A percentile compares a stretch with the other conserved stretches of the same genome.
These are phyloP conservation scores for Phytophthora cryptogea DNA, from an alignment of 352 stramenopile genomes.

Conservation along the genomic window DNA sequence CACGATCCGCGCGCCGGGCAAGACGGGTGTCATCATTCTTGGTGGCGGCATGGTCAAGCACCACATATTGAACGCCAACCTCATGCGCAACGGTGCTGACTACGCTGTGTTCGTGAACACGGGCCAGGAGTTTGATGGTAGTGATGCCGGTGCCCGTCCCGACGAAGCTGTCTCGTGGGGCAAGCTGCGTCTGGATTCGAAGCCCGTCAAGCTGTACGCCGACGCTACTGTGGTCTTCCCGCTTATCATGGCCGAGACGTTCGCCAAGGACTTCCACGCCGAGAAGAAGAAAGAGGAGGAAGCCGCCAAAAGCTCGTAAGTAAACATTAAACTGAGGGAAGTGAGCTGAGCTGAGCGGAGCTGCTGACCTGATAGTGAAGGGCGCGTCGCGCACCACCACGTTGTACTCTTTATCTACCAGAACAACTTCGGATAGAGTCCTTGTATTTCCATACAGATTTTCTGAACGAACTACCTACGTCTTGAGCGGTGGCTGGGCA, in stretches of 20 bases:
- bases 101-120: conserved; percentile 99
- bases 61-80: conserved; percentile 99
- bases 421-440: conserved; percentile 33
- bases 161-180: conserved; percentile 99
- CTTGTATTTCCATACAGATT: conserved; percentile 22
- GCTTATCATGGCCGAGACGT: conserved; percentile 99
- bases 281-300: conserved; percentile 43
- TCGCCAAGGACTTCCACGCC: conserved; percentile 95
- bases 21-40: conserved; percentile 98
- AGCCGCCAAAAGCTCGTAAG: conserved; percentile 27
- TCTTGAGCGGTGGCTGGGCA: conserved; percentile 19
- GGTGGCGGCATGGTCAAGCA: conserved; percentile 99
- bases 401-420: conserved; percentile 43
- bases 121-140: conserved; percentile 98
- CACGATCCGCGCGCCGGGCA: conserved; percentile 92
- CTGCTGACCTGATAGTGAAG: conserved; percentile 35
- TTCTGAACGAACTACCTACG: conserved; percentile 12
- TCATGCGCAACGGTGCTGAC: conserved; percentile 99
- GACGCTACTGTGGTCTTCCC: conserved; percentile 99
- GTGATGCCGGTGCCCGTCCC: conserved; percentile 96
- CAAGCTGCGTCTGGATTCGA: conserved; percentile 95
- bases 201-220: conserved; percentile 97
- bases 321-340: conserved; percentile 16
- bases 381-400: conserved; percentile 23
- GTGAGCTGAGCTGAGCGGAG: conserved; percentile 21